Evolutionary conservation across 768 basidiomycete species (phyloP).

Genomic region (Ramaria sp.): DNA sequence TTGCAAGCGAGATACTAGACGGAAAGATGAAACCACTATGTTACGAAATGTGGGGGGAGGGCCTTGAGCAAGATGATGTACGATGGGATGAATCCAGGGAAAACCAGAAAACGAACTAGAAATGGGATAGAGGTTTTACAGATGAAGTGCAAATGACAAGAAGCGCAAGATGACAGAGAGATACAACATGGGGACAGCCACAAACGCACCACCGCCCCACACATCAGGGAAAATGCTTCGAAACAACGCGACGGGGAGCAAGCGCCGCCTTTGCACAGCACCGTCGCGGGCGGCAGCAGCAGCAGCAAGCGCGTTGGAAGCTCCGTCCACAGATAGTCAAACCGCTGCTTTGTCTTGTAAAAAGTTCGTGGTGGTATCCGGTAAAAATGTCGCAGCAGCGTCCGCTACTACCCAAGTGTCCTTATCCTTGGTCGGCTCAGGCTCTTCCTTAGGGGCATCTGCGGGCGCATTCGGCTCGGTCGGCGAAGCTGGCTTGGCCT

Average conservation of each 20-base stretch:
- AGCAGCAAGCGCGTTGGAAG: background rate
- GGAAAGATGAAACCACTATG: background rate
- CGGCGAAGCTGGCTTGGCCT: conserved; percentile 7
- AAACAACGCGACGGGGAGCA: background rate
- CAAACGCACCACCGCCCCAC: background rate
- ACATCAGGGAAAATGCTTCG: background rate
- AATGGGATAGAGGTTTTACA: conserved; percentile 3
- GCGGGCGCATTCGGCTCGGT: too few species aligned
- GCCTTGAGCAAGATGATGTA: background rate
- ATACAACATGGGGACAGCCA: conserved; percentile 1
- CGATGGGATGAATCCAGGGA: background rate
- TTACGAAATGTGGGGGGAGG: background rate
- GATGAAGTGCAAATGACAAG: conserved; percentile 2
- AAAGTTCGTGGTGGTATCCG: background rate
- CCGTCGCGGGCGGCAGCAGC: background rate
- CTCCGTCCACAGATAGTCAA: background rate
- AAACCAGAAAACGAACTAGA: background rate
- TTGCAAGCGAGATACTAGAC: background rate
- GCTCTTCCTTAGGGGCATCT: conserved; percentile 11
- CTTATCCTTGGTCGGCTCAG: conserved; percentile 14
- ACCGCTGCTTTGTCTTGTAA: background rate
- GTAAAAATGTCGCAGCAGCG: background rate
- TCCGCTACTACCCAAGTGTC: conserved; percentile 8
- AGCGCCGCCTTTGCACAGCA: background rate
- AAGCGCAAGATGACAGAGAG: conserved; percentile 5